Evolutionary conservation across 495 filamentous ascomycete genomes (phyloP), one percentile per base, ranked within the genome.

Genomic region (Talaromyces wortmannii): DNA sequence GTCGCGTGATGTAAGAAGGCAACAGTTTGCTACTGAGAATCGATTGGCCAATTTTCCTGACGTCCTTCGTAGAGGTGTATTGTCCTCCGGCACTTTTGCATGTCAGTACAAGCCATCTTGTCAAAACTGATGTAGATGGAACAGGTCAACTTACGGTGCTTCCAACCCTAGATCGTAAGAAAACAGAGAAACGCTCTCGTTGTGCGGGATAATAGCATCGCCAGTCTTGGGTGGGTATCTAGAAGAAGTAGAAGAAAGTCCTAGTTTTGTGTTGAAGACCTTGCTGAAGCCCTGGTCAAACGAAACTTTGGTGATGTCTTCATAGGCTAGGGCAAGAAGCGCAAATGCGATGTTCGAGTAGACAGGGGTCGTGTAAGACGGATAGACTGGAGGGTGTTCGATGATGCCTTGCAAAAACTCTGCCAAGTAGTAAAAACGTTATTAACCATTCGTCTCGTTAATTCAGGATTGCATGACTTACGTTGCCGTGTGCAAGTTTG

Each of bases 281-380:
- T 31, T 10, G 47, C 23, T n/a, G 12, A 30, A 31, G 13, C 47
- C 47, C 7, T 29, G 7, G 29, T 49, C 13, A n/a, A 49, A 30
- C 13, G 47, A 31, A 33, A 47, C 0, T 52, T 53, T 48, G 1
- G 61, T 58, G 2, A 68, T 55, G 12, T 55, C 43, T 42, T 85
- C 79, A 56, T 85, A 63, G 2, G 73, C 80, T 57, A 84, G 83
- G 0, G 69, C 76, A 6, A 85, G 66, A 51, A 86, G 70, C 56
- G 78, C 74, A 57, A 73, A 85, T 4, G 73, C 82, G 3, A 76
- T 74, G 60, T 86, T 86, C 5, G 82, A 84, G 61, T 86, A 87
- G 5, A 76, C 71, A 0, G 83, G 77, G 0, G 76, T 79, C 13
- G 71, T 63, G 4, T 70, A 76, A 4, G 76, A 73, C 3, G 72